Conservation (phyloP, 2,329 filamentous ascomycete species). For the Hirsutella rhossiliensis region DNA sequence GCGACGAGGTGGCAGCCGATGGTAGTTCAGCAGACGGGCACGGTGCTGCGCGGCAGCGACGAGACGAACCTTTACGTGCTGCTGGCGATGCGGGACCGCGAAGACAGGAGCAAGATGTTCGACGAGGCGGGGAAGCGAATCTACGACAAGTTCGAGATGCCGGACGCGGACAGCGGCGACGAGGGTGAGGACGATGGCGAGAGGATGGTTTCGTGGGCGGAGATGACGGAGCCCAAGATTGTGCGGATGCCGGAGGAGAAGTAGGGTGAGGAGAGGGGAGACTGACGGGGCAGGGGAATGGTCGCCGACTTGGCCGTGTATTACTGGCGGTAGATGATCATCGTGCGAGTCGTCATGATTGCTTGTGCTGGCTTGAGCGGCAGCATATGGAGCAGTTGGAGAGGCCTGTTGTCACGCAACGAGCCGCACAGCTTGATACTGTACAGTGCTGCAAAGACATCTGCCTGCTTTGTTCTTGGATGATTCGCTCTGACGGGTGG, state of each 20-base stretch:
- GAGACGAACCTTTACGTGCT: conserved; percentile 43
- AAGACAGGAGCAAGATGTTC: conserved; percentile 43
- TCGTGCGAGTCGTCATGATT: too few relatives aligned
- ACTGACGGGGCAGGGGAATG: neutral
- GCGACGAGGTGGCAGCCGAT: conserved; percentile 56
- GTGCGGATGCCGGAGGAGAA: conserved; percentile 26
- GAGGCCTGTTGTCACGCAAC: too few relatives aligned
- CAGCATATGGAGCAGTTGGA: too few relatives aligned
- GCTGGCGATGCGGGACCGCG: conserved; percentile 58
- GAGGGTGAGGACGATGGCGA: conserved; percentile 48
- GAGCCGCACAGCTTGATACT: too few relatives aligned
- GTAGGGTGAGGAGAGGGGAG: neutral
- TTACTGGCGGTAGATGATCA: too few relatives aligned
- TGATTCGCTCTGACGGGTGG: too few relatives aligned
- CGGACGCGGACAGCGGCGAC: conserved; percentile 49
- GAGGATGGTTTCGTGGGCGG: conserved; percentile 44
- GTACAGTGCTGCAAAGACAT: too few relatives aligned
- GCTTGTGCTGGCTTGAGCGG: too few relatives aligned
- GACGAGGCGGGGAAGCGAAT: conserved; percentile 61
- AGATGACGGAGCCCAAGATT: conserved; percentile 58
- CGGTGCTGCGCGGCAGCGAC: conserved; percentile 44
- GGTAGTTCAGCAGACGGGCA: conserved; percentile 51
- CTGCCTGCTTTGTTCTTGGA: too few relatives aligned
- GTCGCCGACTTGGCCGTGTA: neutral
- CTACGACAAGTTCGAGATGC: conserved; percentile 70